Evolutionary conservation across 2,329 filamentous ascomycete species (phyloP), one percentile per base, ranked within the genome.

Genomic region (Neoascochyta sp.): DNA sequence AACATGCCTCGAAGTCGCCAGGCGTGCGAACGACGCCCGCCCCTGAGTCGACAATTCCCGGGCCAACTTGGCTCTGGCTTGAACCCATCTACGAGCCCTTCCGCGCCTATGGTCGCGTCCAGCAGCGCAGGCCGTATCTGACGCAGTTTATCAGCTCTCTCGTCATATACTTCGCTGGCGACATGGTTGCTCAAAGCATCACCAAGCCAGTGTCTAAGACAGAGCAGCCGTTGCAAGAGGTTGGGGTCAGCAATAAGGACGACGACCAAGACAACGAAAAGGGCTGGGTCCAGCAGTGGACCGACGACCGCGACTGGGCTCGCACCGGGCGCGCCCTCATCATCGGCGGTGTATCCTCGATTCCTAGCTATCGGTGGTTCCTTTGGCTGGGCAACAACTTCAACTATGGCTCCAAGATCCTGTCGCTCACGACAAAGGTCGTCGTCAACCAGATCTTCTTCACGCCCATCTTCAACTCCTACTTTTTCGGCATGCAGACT

Each of bases 311-410:
- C 22, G 64, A 63, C 33, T 60, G 58, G 56, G 40, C 47, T 13
- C 73, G 87, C 24, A 90, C 86, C 0, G 57, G 75, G 32, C 73
- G 88, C 29, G 81, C 86, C 34, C 63, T 95, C 51, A 57, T 79
- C 3, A 90, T 95, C 34, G 87, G 87, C 3, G 78, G 75, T 2
- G 66, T 82, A 26, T 76, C 76, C 8, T 80, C 82, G 11, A 85
- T 95, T 36, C 89, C 89, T 1, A 76, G 75, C 24, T 95, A 89
- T 58, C 77, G 78, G 50, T 95, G 88, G 88, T 93, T 71, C 65
- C 70, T 89, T 46, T 93, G 82, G 64, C 75, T 95, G 9, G 81
- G 83, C 22, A 72, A 77, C 36, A 75, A 80, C 63, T 95, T 95
- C 74, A 95, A 95, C 67, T 94, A 86, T 64, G 48, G 77, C 6